Base-by-base conservation (phyloP, 208 protist species). In the Acanthamoeba royreba region DNA sequence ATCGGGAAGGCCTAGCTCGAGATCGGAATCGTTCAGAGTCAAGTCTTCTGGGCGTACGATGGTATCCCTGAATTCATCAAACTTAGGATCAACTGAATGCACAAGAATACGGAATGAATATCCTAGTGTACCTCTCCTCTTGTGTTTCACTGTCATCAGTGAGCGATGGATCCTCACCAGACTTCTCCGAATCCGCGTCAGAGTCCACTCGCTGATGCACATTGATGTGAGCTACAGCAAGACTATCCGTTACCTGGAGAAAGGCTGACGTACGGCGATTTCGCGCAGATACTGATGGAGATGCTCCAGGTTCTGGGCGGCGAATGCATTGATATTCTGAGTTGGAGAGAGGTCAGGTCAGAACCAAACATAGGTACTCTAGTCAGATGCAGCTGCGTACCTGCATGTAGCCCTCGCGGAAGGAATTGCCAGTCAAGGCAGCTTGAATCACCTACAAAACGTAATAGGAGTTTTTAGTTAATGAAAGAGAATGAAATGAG, bases 331-430 rank as follows among this genome's bases (percentile, higher is more conserved):
- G 40, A 86, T 58, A 33, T 86, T 86, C 25, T 86, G n/a, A n/a
- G n/a, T n/a, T n/a, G n/a, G n/a, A n/a, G n/a, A n/a, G n/a, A n/a
- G n/a, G n/a, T n/a, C n/a, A n/a, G n/a, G n/a, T n/a, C n/a, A n/a
- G n/a, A n/a, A n/a, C n/a, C n/a, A n/a, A n/a, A n/a, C n/a, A n/a
- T n/a, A n/a, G n/a, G n/a, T n/a, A n/a, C n/a, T n/a, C n/a, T n/a
- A n/a, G n/a, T n/a, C n/a, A n/a, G n/a, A n/a, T n/a, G n/a, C n/a
- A n/a, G n/a, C n/a, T n/a, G n/a, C n/a, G n/a, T n/a, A n/a, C n/a
- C n/a, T n/a, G 77, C 77, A 86, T 86, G 47, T 86, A 55, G 45
- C 52, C 77, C 47, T 86, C 77, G 40, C 77, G 42, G 77, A 86
- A 86, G 77, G 45, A 5, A n/a, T n/a, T 55, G 42, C 77, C 77